Base-by-base conservation (phyloP, 2,329 filamentous ascomycete species). In the Alternaria sp. region DNA sequence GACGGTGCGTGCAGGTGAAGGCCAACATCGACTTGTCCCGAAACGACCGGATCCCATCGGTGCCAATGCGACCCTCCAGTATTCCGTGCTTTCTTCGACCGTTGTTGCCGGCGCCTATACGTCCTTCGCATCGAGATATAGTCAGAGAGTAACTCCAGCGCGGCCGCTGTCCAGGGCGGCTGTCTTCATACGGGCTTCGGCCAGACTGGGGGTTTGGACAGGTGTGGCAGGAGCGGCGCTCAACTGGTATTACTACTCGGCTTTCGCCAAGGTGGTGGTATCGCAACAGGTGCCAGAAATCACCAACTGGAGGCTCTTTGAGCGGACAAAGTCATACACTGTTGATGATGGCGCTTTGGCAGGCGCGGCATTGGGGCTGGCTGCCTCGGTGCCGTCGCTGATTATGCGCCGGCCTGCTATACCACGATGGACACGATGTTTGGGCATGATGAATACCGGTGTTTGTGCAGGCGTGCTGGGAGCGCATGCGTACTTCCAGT, bases 61-160 rank as follows among this genome's bases (percentile, higher is more conserved):
- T 25, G 73, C 73, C 11, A 74, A 75, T 57, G 65, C 72, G n/a
- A 72, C 72, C 45, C 63, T 70, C 10, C 70, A 71, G 49, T 70
- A 70, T 52, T 54, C 69, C 5, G 43, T 75, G 25, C 25, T 74
- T 30, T 63, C 67, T 20, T 76, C 74, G 36, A 73, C 72, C 16
- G 64, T 54, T 12, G 57, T 69, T 30, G 74, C 74, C 22, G 70
- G 63, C 11, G 66, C 63, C 30, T 74, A 77, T 52, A 69, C 69
- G 20, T 66, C 60, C n/a, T 62, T 70, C 22, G 72, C 70, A 18
- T 50, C 63, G 28, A 60, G 54, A 44, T 67, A 67, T 45, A 28
- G 50, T 20, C 68, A 59, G 12, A 63, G 65, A 27, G 60, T 67
- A 12, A 54, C 57, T 7, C 59, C 69, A 10, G 25, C 49, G 7